Base-by-base conservation (phyloP, 768 basidiomycete genomes). In the Chlorophyllum brunneum region DNA sequence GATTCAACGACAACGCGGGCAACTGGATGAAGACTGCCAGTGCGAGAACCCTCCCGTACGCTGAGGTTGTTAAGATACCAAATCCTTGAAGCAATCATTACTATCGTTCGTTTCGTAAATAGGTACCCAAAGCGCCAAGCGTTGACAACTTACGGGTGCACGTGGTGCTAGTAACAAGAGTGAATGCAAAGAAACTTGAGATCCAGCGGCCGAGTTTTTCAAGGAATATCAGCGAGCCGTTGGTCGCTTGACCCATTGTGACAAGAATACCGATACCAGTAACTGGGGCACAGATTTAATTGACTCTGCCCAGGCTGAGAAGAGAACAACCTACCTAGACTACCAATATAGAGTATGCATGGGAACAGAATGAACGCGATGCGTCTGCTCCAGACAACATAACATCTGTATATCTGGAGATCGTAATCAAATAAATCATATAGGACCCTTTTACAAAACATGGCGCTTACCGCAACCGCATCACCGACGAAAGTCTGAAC, bases 401-500 rank as follows among this genome's bases (percentile, higher is more conserved):
- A 70, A 27, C 64, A 64, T 44, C 69, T 43, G 55, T 64, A 65
- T 2, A 68, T 56, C 68, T 70, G 39, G 23, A 11, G 27, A 37
- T 29, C n/a, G 30, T 8, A 27, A 18, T 6, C 8, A 8, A 18
- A 16, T 40, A 13, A 27, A 36, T 15, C n/a, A 9, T 22, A 22
- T 9, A 5, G 38, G 23, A 18, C 7, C 8, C 18, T 5, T 45
- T 45, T 16, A 4, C 16, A 18, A n/a, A n/a, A 38, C 27, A 11
- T 5, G 13, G 27, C 30, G 20, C 66, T 10, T 52, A 70, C 69
- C 54, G 68, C 65, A 22, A 71, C 66, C 16, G 61, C 60, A 51
- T 73, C 73, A 15, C 71, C 73, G 1, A 72, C 58, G 23, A 73
- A 56, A 4, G 71, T 73, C 55, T 73, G 73, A 1, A 61, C 56